These are phyloP conservation scores for Blastobotrys serpentis DNA, from an alignment of 1,139 yeast genomes.

Conservation along the genomic window DNA sequence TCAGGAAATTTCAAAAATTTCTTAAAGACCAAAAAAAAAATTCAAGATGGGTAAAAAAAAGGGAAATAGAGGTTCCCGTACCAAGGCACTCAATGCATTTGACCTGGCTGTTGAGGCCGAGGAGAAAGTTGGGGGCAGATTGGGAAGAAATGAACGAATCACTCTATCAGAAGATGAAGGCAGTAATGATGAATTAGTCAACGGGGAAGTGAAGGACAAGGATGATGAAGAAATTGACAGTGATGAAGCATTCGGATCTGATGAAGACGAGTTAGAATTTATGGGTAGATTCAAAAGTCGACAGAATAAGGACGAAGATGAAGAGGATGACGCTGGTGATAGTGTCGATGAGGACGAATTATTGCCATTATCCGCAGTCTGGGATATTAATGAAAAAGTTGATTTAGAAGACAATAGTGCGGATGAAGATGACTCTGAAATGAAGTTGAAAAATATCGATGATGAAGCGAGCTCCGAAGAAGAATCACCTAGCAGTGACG, in stretches of 20 bases:
- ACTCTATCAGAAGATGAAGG: constrained; percentile 25
- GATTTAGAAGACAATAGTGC: constrained; percentile 27
- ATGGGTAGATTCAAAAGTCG: constrained; percentile 28
- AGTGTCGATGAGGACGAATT: constrained; percentile 72
- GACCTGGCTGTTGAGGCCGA: constrained; percentile 48
- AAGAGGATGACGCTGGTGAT: constrained; percentile 40
- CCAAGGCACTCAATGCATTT: constrained; percentile 45
- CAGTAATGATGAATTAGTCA: constrained; percentile 37
- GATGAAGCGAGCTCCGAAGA: constrained; percentile 23
- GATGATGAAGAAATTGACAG: constrained; percentile 48
- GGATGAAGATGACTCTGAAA: too few species aligned
- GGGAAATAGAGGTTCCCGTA: constrained; percentile 2
- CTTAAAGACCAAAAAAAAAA: neutral
- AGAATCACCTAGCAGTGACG: constrained; percentile 17
- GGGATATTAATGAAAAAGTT: constrained; percentile 71
- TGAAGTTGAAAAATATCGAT: too few species aligned
- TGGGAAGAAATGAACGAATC: constrained; percentile 19
- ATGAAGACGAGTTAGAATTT: constrained; percentile 32
- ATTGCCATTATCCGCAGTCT: constrained; percentile 75
- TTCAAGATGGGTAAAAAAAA: neutral
- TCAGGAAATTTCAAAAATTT: neutral
- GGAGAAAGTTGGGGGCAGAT: constrained; percentile 25
- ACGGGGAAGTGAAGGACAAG: constrained; percentile 35
- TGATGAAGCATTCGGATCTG: constrained; percentile 43
- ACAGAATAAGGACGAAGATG: constrained; percentile 32